phyloP scores from a whole-genome alignment of 441 rosid genomes.

The Populus hybrid region DNA sequence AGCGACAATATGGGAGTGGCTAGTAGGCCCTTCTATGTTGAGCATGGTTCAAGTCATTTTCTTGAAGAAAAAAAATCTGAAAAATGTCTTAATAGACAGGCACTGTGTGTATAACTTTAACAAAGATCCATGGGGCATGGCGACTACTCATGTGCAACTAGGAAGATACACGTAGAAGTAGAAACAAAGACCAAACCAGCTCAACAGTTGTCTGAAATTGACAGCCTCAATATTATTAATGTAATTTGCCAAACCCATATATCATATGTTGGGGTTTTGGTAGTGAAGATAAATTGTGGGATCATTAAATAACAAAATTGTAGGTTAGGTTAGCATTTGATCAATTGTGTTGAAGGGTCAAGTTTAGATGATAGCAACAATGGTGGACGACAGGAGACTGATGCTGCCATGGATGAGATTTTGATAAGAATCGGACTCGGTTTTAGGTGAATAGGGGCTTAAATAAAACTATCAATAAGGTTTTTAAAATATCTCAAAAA shows the following conservation, averaged over 20 bases:
- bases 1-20: neutral
- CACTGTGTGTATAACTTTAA: neutral
- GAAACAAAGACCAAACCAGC: neutral
- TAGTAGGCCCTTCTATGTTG: neutral
- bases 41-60: neutral
- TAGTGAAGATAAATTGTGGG: neutral
- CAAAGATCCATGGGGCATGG: neutral
- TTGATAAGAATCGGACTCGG: no score
- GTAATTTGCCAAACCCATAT: neutral
- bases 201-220: neutral
- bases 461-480: no score
- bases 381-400: neutral
- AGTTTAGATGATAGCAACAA: neutral
- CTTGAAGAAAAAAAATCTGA: neutral
- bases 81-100: neutral
- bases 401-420: no score
- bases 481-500: no score
- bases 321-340: neutral
- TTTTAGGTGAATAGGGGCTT: no score
- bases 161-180: neutral
- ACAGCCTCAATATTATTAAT: neutral
- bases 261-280: neutral
- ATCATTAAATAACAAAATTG: neutral
- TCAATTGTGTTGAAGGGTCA: neutral
- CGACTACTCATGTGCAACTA: neutral